Conservation (phyloP, 257 asterid genomes). For the Anisodus acutangulus region DNA sequence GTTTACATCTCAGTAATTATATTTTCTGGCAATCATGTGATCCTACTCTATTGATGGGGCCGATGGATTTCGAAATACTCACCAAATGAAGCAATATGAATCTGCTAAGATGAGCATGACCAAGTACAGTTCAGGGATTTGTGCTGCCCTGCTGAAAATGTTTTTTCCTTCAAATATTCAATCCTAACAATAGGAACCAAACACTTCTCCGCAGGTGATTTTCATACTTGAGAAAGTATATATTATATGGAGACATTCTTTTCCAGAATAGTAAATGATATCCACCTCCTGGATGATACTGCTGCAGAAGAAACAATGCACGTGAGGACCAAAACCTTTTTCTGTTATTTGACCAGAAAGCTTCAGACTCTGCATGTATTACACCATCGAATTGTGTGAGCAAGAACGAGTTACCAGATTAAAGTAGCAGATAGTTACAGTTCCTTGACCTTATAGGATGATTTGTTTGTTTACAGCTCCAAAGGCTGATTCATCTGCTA, state of each 20-base stretch:
- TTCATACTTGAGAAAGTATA: slow-evolving; percentile 96
- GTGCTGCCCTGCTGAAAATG: slow-evolving; percentile 26
- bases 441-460: slow-evolving; percentile 18
- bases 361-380: background rate
- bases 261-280: slow-evolving; percentile 73
- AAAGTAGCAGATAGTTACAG: background rate
- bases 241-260: slow-evolving; percentile 76
- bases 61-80: slow-evolving; percentile 89
- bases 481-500: slow-evolving; percentile 74
- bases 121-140: slow-evolving; percentile 56
- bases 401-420: background rate
- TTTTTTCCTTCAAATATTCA: slow-evolving; percentile 29
- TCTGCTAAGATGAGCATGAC: slow-evolving; percentile 88
- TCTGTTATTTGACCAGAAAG: background rate
- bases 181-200: slow-evolving; percentile 25
- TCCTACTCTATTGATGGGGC: slow-evolving; percentile 91
- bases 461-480: slow-evolving; percentile 60
- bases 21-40: slow-evolving; percentile 31
- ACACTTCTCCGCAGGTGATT: slow-evolving; percentile 66
- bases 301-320: slow-evolving; percentile 98
- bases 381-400: background rate
- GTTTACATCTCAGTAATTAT: slow-evolving; percentile 10
- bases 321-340: slow-evolving; percentile 43
- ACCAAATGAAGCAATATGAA: slow-evolving; percentile 76
- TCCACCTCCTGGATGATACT: slow-evolving; percentile 88